Evolutionary conservation across 441 rosid genomes (phyloP).

Genomic region (California macrophylla): DNA sequence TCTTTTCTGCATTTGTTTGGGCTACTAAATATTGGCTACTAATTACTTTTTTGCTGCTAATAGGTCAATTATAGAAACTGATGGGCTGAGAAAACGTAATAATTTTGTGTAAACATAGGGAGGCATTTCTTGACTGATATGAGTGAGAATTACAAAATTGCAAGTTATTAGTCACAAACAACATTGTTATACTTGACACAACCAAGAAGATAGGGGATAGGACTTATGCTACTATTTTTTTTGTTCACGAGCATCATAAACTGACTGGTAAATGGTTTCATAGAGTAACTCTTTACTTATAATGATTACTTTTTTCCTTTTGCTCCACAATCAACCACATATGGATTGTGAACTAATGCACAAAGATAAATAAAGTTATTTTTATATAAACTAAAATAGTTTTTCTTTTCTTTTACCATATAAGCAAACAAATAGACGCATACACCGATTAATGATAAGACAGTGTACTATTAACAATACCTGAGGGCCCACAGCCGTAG

Average conservation of each 20-base stretch:
- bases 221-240: not conserved
- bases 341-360: not conserved
- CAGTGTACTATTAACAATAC: conserved; percentile 26
- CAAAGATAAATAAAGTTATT: not conserved
- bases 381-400: not conserved
- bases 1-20: not conserved
- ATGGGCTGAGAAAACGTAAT: not conserved
- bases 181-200: not conserved
- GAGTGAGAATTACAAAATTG: not conserved
- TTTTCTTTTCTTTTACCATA: not conserved
- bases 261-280: not conserved
- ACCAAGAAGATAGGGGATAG: not conserved
- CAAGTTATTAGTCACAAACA: not conserved
- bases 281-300: not conserved
- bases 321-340: not conserved
- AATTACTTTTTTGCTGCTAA: not conserved
- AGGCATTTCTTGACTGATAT: not conserved
- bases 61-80: not conserved
- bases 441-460: not conserved
- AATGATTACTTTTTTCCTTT: not conserved
- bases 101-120: not conserved
- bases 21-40: not conserved
- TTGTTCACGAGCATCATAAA: not conserved
- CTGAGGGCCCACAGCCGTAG: conserved; percentile 96
- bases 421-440: not conserved